These are phyloP conservation scores for Amanita polypyramis DNA, from an alignment of 768 basidiomycete species.

Conservation along the genomic window DNA sequence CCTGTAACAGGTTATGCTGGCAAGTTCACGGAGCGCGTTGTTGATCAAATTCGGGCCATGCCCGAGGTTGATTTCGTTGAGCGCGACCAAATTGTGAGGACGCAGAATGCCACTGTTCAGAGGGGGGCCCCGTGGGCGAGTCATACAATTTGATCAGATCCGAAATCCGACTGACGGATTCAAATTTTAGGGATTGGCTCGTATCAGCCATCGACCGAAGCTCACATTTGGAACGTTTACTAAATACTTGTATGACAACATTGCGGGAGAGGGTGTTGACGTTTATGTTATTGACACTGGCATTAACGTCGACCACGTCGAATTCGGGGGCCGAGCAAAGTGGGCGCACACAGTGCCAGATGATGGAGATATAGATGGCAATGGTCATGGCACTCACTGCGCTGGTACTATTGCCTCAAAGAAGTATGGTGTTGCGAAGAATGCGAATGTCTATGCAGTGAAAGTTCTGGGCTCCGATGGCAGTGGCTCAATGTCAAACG, in stretches of 20 bases:
- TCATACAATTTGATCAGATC: conserved; percentile 9
- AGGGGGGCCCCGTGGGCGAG: conserved; percentile 79
- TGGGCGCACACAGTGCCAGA: conserved; percentile 96
- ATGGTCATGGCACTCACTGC: conserved; percentile 94
- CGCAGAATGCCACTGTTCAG: conserved; percentile 58
- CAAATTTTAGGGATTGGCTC: conserved; percentile 73
- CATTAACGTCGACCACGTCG: conserved; percentile 75
- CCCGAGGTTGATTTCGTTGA: conserved; percentile 93
- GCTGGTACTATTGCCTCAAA: conserved; percentile 93
- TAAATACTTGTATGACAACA: conserved; percentile 59
- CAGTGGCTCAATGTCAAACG: conserved; percentile 91
- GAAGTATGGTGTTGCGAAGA: conserved; percentile 95
- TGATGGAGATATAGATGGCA: conserved; percentile 83
- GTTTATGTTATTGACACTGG: conserved; percentile 86
- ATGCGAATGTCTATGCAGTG: conserved; percentile 80
- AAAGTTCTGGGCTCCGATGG: conserved; percentile 94
- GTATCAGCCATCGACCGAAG: conserved; percentile 77
- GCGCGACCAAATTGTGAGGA: conserved; percentile 75
- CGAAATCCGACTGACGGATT: conserved; percentile 11
- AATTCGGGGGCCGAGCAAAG: conserved; percentile 80
- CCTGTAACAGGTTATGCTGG: conserved; percentile 77
- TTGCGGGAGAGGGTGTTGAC: conserved; percentile 89
- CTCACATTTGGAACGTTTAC: conserved; percentile 77
- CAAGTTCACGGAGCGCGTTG: conserved; percentile 53
- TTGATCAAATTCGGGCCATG: conserved; percentile 68